A percentile compares a stretch with the other conserved stretches of the same genome.
Conservation (phyloP, 2,329 filamentous ascomycete genomes). For the Cadophora gregata region DNA sequence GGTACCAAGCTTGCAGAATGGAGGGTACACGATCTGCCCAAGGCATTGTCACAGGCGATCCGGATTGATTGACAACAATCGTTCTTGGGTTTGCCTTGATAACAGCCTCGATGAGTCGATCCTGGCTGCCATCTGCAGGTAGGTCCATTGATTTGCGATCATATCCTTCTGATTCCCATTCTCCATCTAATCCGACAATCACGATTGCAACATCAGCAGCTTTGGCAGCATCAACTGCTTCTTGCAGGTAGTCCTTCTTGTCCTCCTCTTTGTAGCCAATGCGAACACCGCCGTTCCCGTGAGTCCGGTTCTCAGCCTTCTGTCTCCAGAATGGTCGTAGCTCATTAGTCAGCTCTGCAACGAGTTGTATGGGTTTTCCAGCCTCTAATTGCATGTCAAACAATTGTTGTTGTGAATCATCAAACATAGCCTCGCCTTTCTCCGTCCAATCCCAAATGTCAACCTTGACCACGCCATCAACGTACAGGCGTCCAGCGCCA, state of each 20-base stretch:
- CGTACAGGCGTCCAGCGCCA: constrained; percentile 65
- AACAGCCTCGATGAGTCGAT: constrained; percentile 67
- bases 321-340: constrained; percentile 66
- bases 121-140: constrained; percentile 61
- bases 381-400: constrained; percentile 65
- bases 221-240: constrained; percentile 67
- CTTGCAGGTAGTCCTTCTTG: constrained; percentile 63
- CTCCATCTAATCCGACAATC: constrained; percentile 71
- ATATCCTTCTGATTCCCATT: constrained; percentile 79
- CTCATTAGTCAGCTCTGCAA: constrained; percentile 70
- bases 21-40: constrained; percentile 70
- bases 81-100: constrained; percentile 68
- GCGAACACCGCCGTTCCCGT: constrained; percentile 73
- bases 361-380: constrained; percentile 63
- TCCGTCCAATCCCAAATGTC: constrained; percentile 75
- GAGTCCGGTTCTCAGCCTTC: constrained; percentile 60
- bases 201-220: constrained; percentile 71
- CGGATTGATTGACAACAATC: constrained; percentile 72
- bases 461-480: constrained; percentile 64
- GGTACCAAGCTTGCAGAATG: constrained; percentile 74
- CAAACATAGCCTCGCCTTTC: constrained; percentile 74
- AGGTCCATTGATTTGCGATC: constrained; percentile 68
- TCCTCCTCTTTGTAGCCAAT: constrained; percentile 74
- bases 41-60: constrained; percentile 72
- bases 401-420: constrained; percentile 68